A percentile compares a stretch with the other conserved stretches of the same genome.
Conservation (phyloP, 352 stramenopile genomes). For the Phytophthora pinifolia region DNA sequence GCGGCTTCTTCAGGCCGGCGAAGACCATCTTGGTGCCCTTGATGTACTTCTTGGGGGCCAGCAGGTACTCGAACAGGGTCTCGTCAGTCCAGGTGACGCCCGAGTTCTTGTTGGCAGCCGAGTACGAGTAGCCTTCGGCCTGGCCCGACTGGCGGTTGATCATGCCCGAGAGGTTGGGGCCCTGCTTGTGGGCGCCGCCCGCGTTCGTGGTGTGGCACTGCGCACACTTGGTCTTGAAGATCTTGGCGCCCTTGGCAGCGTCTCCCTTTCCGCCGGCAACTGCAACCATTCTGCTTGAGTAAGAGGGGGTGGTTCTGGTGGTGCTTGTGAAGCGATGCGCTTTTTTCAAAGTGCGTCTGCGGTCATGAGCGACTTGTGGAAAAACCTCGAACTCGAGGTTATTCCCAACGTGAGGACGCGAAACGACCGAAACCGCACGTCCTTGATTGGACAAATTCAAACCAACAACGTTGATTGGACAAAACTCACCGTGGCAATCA, state of each 20-base stretch:
- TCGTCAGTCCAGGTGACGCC: conserved; percentile 96
- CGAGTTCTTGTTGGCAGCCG: conserved; percentile 98
- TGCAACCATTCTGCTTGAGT: conserved; percentile 36
- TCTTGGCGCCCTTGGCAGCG: conserved; percentile 91
- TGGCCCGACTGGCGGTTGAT: conserved; percentile 96
- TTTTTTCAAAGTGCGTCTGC: conserved; percentile 64
- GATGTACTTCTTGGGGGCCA: conserved; percentile 99
- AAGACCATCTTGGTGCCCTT: conserved; percentile 99
- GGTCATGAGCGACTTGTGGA: too few species aligned
- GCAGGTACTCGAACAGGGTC: conserved; percentile 98
- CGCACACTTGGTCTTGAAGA: conserved; percentile 97
- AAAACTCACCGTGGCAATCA: too few species aligned
- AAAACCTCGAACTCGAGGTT: neutral
- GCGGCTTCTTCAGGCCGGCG: conserved; percentile 98
- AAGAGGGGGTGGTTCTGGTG: conserved; percentile 25
- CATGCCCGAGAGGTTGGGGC: conserved; percentile 98
- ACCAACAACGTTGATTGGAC: too few species aligned
- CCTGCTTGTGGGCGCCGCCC: conserved; percentile 97
- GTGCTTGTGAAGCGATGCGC: conserved; percentile 27
- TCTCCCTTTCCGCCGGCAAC: conserved; percentile 66
- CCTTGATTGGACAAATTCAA: neutral
- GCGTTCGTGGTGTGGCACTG: conserved; percentile 93
- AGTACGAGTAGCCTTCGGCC: conserved; percentile 98
- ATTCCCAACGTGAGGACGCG: neutral
- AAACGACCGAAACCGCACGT: conserved; percentile 11